Base-by-base conservation (phyloP, 2,329 filamentous ascomycete genomes). In the Tolypocladium cylindrosporum region DNA sequence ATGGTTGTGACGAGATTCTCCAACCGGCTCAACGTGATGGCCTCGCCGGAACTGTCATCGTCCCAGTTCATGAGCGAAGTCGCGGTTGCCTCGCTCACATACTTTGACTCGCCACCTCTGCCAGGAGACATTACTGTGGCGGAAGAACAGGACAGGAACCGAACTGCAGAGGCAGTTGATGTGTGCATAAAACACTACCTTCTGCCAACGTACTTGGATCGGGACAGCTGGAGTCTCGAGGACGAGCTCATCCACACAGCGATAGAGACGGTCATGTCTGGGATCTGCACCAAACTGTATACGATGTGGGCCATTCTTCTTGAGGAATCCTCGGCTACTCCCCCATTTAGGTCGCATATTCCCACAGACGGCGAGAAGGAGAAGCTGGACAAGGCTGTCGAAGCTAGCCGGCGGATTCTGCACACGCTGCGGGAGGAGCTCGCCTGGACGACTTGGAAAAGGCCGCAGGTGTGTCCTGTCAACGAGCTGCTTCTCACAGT, bases 1-100 rank as follows among this genome's bases (percentile, higher is more conserved):
- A 78, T 88, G 75, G 74, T 91, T 4, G 75, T 89, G 4, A 68
- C 75, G 5, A 79, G 88, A 1, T 90, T 87, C 64, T 78, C 79
- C 4, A 73, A 79, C 39, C 75, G 83, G 31, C 70, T 91, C 36
- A 62, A 63, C 3, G 66, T 73, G 6, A 71, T 82, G 63, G 68
- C 66, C 6, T 64, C 63, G 2, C 54, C 61, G 2, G 63, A 67
- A 2, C 60, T 67, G 5, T 63, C 69, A 0, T 62, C 69, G 3
- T 59, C 63, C 9, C 24, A 65, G 1, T 71, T 79, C 34, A 62
- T 69, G 10, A 39, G 19, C 19, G 59, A 59, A 51, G 8, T 77
- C 74, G 27, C 48, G 5, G 48, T 51, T 36, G 48, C 48, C 27
- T 34, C 48, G 14, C 27, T 51, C 16, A 51, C 48, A 11, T 51